A percentile compares a stretch with the other conserved stretches of the same genome.
Conservation (phyloP, 257 asterid genomes). For the Lavandula angustifolia region DNA sequence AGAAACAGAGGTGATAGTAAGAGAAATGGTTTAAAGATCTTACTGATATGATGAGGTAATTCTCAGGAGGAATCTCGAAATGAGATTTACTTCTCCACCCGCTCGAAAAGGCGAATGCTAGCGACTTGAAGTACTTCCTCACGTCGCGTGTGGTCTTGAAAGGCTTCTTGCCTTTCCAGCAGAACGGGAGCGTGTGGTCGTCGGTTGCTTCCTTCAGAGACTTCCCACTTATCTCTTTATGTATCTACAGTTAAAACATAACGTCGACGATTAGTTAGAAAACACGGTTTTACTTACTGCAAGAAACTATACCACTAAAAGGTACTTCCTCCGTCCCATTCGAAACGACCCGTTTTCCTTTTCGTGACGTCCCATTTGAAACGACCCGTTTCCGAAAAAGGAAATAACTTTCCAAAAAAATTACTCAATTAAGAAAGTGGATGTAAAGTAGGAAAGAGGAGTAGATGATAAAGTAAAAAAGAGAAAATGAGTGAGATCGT, state of each 20-base stretch:
- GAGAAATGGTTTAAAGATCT: constrained; percentile 31
- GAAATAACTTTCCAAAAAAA: too few relatives aligned
- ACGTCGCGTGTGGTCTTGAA: constrained; percentile 67
- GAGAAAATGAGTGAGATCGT: too few relatives aligned
- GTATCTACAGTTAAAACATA: constrained; percentile 41
- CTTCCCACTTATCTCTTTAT: constrained; percentile 65
- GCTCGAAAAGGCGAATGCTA: constrained; percentile 62
- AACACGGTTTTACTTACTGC: too few relatives aligned
- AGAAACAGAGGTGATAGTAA: not conserved
- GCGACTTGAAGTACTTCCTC: constrained; percentile 77
- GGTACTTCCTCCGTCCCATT: too few relatives aligned
- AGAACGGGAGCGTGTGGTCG: constrained; percentile 76
- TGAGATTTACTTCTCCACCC: constrained; percentile 74
- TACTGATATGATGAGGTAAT: constrained; percentile 88
- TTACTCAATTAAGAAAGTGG: too few relatives aligned
- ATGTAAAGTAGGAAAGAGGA: too few relatives aligned
- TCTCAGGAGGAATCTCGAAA: constrained; percentile 81
- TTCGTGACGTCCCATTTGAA: too few relatives aligned
- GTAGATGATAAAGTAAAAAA: too few relatives aligned
- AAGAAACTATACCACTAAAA: not conserved
- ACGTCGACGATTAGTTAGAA: not conserved
- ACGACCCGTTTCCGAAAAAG: too few relatives aligned
- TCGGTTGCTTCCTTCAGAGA: constrained; percentile 67
- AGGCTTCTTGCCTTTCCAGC: constrained; percentile 91
- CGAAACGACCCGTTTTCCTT: too few relatives aligned